phyloP scores from a whole-genome alignment of 2,329 filamentous ascomycete species.

The Neopestalotiopsis sp. region DNA sequence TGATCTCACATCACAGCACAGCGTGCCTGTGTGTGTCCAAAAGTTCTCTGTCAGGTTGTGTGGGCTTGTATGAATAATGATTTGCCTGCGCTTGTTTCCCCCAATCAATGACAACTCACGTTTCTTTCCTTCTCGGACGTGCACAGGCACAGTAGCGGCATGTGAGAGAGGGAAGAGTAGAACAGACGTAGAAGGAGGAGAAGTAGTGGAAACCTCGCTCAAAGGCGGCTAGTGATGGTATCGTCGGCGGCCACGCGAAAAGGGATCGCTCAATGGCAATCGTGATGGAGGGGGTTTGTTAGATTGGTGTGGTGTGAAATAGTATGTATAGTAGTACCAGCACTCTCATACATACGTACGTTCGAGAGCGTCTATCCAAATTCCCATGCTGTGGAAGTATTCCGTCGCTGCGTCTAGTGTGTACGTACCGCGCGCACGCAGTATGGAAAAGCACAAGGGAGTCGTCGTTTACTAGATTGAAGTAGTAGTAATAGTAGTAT shows the following conservation, averaged over 20 bases:
- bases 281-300: background rate
- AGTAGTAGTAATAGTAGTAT: background rate
- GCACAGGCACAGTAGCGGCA: background rate
- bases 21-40: background rate
- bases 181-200: background rate
- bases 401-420: background rate
- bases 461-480: background rate
- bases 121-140: background rate
- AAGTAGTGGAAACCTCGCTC: background rate
- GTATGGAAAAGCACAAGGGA: background rate
- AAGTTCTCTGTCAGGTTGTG: background rate
- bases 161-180: background rate
- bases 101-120: background rate
- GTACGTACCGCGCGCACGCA: background rate
- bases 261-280: background rate
- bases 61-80: constrained; percentile 5
- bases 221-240: background rate
- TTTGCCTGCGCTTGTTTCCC: background rate
- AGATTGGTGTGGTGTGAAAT: background rate
- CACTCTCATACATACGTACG: background rate
- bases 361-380: background rate
- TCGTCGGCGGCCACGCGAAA: background rate
- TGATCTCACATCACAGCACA: background rate
- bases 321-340: background rate
- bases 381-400: background rate